A percentile compares a stretch with the other conserved stretches of the same genome.
Evolutionary conservation across 805 yeast genomes (phyloP).

Genomic region (Sugiyamaella mastotermitis): DNA sequence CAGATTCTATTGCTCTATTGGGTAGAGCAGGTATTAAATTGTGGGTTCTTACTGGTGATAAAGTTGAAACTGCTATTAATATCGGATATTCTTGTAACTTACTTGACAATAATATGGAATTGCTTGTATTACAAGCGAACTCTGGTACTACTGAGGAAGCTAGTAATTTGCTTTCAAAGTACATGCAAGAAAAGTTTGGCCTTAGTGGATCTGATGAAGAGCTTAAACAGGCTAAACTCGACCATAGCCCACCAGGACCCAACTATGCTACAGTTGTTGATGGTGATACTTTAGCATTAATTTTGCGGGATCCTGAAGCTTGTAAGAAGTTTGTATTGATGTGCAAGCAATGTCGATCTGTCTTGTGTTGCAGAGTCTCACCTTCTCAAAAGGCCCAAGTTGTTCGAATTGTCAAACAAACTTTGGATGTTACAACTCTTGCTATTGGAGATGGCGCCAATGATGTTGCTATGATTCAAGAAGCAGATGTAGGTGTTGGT

Average conservation of each 20-base stretch:
- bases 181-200: slow-evolving; percentile 44
- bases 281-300: slow-evolving; percentile 56
- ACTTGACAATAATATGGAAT: slow-evolving; percentile 60
- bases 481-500: slow-evolving; percentile 81
- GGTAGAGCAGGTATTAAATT: slow-evolving; percentile 70
- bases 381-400: slow-evolving; percentile 80
- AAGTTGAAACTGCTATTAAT: slow-evolving; percentile 77
- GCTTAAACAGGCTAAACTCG: slow-evolving; percentile 44
- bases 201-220: slow-evolving; percentile 40
- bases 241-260: slow-evolving; percentile 60
- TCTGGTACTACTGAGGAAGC: slow-evolving; percentile 27
- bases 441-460: slow-evolving; percentile 86
- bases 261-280: slow-evolving; percentile 60
- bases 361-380: slow-evolving; percentile 78
- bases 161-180: slow-evolving; percentile 34
- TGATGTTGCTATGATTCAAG: slow-evolving; percentile 84
- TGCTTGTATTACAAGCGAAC: slow-evolving; percentile 46
- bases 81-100: slow-evolving; percentile 77
- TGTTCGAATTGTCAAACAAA: slow-evolving; percentile 57
- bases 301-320: slow-evolving; percentile 26
- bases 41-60: slow-evolving; percentile 82
- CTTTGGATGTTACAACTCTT: slow-evolving; percentile 65
- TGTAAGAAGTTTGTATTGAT: slow-evolving; percentile 53
- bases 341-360: slow-evolving; percentile 71
- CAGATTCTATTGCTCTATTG: slow-evolving; percentile 60